These are phyloP conservation scores for Sequoia sempervirens DNA, from an alignment of 75 land plant genomes.

Conservation along the genomic window DNA sequence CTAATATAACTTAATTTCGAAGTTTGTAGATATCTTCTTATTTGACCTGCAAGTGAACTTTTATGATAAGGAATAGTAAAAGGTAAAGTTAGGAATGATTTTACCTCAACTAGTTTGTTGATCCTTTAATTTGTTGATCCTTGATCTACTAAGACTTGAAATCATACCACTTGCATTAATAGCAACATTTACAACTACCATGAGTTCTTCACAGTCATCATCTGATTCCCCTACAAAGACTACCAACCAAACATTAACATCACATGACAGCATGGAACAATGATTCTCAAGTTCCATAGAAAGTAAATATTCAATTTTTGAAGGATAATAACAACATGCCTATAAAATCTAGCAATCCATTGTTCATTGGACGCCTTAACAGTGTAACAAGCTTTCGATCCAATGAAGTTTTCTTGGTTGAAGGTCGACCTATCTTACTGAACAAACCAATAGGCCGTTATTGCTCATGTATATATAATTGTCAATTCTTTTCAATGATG, in stretches of 20 bases:
- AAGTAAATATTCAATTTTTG: background rate
- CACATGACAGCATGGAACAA: background rate
- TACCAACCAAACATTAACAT: background rate
- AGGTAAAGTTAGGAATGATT: too few species aligned
- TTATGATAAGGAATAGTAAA: too few species aligned
- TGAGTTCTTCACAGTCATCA: slow-evolving; percentile 77
- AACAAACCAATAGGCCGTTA: background rate
- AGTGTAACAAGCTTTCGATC: slow-evolving; percentile 70
- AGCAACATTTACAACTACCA: slow-evolving; percentile 64
- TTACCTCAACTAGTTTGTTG: too few species aligned
- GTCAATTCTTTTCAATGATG: background rate
- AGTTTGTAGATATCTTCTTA: too few species aligned
- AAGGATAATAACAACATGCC: slow-evolving; percentile 24
- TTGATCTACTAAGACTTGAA: background rate
- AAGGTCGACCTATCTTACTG: slow-evolving; percentile 77
- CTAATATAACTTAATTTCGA: too few species aligned
- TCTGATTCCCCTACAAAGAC: slow-evolving; percentile 57
- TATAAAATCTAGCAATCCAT: slow-evolving; percentile 46
- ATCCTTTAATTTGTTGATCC: background rate
- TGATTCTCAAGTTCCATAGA: background rate
- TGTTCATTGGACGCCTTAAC: slow-evolving; percentile 36
- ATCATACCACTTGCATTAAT: slow-evolving; percentile 59
- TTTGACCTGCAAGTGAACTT: too few species aligned
- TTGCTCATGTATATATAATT: background rate
- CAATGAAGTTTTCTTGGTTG: slow-evolving; percentile 48